Evolutionary conservation across 805 yeast species (phyloP), one percentile per base, ranked within the genome.

Genomic region (Saccharomycopsis guyanensis): DNA sequence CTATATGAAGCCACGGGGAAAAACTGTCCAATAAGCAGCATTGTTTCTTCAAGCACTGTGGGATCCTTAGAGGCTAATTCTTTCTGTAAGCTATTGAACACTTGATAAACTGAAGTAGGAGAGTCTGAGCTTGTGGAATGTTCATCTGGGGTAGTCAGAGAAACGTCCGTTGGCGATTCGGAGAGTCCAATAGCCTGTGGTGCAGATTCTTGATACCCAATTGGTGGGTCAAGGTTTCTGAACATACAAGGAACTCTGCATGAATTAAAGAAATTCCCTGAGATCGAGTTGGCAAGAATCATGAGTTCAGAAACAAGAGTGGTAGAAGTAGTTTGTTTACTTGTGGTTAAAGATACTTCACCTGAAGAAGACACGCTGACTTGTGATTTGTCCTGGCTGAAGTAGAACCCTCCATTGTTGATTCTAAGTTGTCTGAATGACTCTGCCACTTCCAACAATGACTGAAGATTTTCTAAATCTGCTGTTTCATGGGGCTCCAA

Each of bases 271-370:
- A 68, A 72, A 1, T 60, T 49, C 1, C 83, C 83, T 1, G 78
- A 69, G 2, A 80, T 63, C n/a, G 71, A 65, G 59, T 87, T 88
- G 1, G 93, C 87, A 38, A 76, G 64, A 20, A 89, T 73, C 98
- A 91, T 91, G 41, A 84, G 60, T 59, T 91, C 95, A 0, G 91
- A 73, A 1, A 91, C 97, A 22, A 91, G 66, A 2, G 68, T 56
- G 34, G 76, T 78, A 0, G 95, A 79, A 31, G 68, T 64, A 0
- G 78, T 59, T 15, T 58, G 58, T n/a, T 23, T 32, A 27, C 56
- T 57, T 29, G 59, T 57, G 18, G 53, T 55, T 37, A 63, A 57
- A 2, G 45, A 36, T 2, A 64, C 50, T n/a, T 48, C 46, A 15
- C 46, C 56, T 8, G n/a, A 15, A 8, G 12, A 10, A 18, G 3